Evolutionary conservation across 306 rosid genomes (phyloP), one percentile per base, ranked within the genome.

Genomic region (Rubus parviflorus): DNA sequence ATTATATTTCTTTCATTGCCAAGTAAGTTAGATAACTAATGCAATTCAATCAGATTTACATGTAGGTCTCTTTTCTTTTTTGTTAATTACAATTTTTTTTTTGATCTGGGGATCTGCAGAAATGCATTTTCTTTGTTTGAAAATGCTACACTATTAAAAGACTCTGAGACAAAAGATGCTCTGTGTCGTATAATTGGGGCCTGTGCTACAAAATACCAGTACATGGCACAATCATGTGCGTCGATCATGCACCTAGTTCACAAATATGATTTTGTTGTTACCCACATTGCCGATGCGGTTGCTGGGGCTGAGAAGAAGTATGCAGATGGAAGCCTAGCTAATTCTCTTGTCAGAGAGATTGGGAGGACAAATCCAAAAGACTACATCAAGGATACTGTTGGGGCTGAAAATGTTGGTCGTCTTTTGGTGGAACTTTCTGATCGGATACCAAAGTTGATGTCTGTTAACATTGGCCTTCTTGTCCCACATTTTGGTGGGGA

Each of bases 401-500:
- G 98, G 70, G 97, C 97, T 64, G 98, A 94, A 79, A 94, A 94
- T 79, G 89, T 90, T 79, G 98, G 97, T 47, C 97, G 93, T 67
- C 86, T 94, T 79, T 82, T 94, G 73, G 95, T 90, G 57, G 98
- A 92, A 84, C 93, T 94, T 67, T 88, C 98, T 64, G 98, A 88
- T 42, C 94, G 97, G 75, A 79, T 94, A 78, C 98, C 98, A 16
- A 94, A 89, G 80, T 81, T 92, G 88, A 52, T 90, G 48, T 90
- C 98, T 20, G 85, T 91, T n/a, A 94, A 94, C 82, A 86, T 94
- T 65, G 98, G 98, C 67, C 86, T 94, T 74, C 86, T 94, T 66
- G 81, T 94, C 66, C 95, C 95, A 68, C 98, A 94, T 85, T 92
- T 94, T 83, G 98, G 97, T 78, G 98, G 98, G 25, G 98, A 94